phyloP scores from a whole-genome alignment of 2,329 filamentous ascomycete genomes.

The Botrytis paeoniae region DNA sequence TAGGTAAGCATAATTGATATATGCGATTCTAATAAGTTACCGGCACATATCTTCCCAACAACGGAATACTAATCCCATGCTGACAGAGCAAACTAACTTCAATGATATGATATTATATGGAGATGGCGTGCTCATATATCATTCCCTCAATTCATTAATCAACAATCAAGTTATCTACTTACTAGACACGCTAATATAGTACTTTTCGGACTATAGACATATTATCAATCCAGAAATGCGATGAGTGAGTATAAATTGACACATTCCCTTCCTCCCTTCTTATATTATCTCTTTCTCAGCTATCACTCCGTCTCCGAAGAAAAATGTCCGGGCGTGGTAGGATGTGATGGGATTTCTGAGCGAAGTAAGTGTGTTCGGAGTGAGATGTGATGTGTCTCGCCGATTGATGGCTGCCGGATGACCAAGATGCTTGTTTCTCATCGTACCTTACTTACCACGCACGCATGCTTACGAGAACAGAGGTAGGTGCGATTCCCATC shows the following conservation, averaged over 20 bases:
- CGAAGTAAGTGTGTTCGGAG: too few species aligned
- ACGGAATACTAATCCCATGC: background rate
- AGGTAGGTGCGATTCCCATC: background rate
- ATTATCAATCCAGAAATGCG: background rate
- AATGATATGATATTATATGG: background rate
- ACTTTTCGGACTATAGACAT: background rate
- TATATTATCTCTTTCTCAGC: background rate
- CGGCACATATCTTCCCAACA: background rate
- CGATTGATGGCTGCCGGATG: background rate
- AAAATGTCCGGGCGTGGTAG: background rate
- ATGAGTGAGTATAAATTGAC: background rate
- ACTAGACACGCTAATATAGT: background rate
- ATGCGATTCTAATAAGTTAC: background rate
- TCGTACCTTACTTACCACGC: background rate
- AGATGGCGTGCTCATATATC: background rate
- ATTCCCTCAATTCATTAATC: background rate
- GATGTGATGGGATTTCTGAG: background rate
- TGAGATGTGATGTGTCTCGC: background rate
- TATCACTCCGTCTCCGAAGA: background rate
- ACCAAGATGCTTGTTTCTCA: background rate
- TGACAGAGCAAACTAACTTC: background rate
- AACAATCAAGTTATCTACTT: background rate
- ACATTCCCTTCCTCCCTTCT: background rate
- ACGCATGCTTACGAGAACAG: background rate
- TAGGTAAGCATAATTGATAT: background rate